Percentiles rank a stretch among this genome's conserved stretches.
Conservation (phyloP, 805 yeast genomes). For the Pichia phayaonensis region DNA sequence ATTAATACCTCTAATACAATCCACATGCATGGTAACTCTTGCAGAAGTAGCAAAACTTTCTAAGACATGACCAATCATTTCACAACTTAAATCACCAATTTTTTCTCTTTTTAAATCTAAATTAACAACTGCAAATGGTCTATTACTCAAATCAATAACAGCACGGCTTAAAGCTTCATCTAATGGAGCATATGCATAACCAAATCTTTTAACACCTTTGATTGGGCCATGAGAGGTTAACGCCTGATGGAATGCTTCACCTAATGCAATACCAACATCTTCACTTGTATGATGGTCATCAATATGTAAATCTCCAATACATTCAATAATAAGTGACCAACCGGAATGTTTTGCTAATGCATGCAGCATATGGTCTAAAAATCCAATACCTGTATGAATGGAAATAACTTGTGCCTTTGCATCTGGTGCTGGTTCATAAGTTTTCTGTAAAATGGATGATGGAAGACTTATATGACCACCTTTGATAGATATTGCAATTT, state of each 20-base stretch:
- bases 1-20: conserved; percentile 85
- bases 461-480: conserved; percentile 73
- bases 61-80: conserved; percentile 96
- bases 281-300: conserved; percentile 98
- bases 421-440: conserved; percentile 12
- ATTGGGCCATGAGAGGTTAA: conserved; percentile 56
- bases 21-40: conserved; percentile 86
- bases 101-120: conserved; percentile 87
- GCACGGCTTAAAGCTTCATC: conserved; percentile 95
- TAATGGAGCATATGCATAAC: conserved; percentile 87
- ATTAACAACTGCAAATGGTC: conserved; percentile 88
- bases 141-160: conserved; percentile 88
- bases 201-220: conserved; percentile 87
- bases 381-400: conserved; percentile 89
- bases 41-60: conserved; percentile 94
- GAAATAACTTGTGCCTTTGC: conserved; percentile 69
- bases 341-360: conserved; percentile 96
- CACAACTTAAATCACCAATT: conserved; percentile 85
- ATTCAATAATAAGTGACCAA: conserved; percentile 85
- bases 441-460: conserved; percentile 42
- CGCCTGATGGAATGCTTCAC: conserved; percentile 83
- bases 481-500: conserved; percentile 72
- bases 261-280: conserved; percentile 90
- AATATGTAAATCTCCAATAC: conserved; percentile 89
- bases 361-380: conserved; percentile 94